phyloP scores from a whole-genome alignment of 352 stramenopile species.

The Globisporangium middletonii region DNA sequence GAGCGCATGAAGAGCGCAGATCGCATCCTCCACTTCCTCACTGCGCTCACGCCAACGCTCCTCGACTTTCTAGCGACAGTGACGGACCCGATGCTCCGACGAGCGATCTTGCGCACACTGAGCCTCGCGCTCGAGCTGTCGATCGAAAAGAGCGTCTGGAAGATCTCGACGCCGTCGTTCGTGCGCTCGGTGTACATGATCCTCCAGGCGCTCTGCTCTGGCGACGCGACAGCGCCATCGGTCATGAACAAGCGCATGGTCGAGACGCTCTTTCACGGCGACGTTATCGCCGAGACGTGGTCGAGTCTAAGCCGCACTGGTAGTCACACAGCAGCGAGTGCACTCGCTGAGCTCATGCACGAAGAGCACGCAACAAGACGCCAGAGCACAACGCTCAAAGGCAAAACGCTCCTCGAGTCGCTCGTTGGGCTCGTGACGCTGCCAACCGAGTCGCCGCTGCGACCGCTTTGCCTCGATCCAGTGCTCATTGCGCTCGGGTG shows the following conservation, averaged over 20 bases:
- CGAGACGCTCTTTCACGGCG: slow-evolving; percentile 5
- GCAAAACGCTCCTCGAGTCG: slow-evolving; percentile 10
- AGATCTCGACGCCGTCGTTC: slow-evolving; percentile 8
- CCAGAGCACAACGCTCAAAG: neutral
- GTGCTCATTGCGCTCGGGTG: slow-evolving; percentile 9
- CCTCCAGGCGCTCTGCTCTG: slow-evolving; percentile 4
- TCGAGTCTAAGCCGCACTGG: neutral
- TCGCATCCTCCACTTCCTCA: slow-evolving; percentile 10
- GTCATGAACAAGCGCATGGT: slow-evolving; percentile 10
- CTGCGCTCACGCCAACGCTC: slow-evolving; percentile 2
- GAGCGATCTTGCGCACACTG: slow-evolving; percentile 1
- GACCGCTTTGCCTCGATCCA: slow-evolving; percentile 2
- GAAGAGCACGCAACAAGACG: slow-evolving; percentile 4
- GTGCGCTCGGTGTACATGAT: slow-evolving; percentile 10
- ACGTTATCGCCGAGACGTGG: neutral
- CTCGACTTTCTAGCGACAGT: neutral
- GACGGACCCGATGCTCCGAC: neutral
- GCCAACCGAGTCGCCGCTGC: slow-evolving; percentile 1
- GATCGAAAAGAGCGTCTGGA: slow-evolving; percentile 13
- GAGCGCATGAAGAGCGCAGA: slow-evolving; percentile 13
- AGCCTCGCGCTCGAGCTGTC: slow-evolving; percentile 9
- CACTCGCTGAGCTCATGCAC: slow-evolving; percentile 1
- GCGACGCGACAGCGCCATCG: neutral
- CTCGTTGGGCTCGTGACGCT: slow-evolving; percentile 5
- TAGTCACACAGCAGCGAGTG: neutral